Base-by-base conservation (phyloP, 306 rosid genomes). In the Inga oerstediana region DNA sequence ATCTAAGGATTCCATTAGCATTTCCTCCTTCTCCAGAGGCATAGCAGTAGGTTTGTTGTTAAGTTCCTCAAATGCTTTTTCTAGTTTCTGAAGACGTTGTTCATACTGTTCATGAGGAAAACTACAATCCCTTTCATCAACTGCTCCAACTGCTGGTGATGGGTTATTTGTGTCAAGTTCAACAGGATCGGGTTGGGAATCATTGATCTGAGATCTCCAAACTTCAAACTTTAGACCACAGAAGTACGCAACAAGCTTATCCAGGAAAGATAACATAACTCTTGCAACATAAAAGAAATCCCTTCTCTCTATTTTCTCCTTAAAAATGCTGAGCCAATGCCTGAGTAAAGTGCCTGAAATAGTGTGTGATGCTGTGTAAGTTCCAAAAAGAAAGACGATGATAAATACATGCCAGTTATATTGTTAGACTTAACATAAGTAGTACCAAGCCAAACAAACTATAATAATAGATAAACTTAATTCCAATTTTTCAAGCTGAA, bases 1-100 rank as follows among this genome's bases (percentile, higher is more conserved):
- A 70, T 94, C 91, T 88, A 92, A 87, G 59, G 99, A 96, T 74
- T 96, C 91, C 90, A 87, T 85, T 30, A 96, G 94, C 82, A 96
- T 88, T 84, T 80, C 86, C 72, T 96, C 98, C 87, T 96, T 96
- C 81, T 94, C 99, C 79, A 70, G 69, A 80, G 99, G 99, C 80
- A 96, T 96, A 67, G 68, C 83, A 45, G 89, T 88, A 62, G 99
- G 97, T 84, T 92, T 96, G 78, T 86, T 89, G 84, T 80, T 82
- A 52, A 96, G 89, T 77, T 92, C 95, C 51, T 87, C 89, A 14
- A 88, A 91, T 17, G 85, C 83, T 39, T 85, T 87, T 85, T 96
- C 99, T 66, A 96, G 89, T 85, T 84, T 89, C 87, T 92, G 91
- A 76, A 96, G 93, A 82, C 98, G 98, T 77, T 89, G 86, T 83